Percentiles rank a stretch among this genome's conserved stretches.
Evolutionary conservation across 768 basidiomycete genomes (phyloP).

Genomic region (Boletus rex-veris): DNA sequence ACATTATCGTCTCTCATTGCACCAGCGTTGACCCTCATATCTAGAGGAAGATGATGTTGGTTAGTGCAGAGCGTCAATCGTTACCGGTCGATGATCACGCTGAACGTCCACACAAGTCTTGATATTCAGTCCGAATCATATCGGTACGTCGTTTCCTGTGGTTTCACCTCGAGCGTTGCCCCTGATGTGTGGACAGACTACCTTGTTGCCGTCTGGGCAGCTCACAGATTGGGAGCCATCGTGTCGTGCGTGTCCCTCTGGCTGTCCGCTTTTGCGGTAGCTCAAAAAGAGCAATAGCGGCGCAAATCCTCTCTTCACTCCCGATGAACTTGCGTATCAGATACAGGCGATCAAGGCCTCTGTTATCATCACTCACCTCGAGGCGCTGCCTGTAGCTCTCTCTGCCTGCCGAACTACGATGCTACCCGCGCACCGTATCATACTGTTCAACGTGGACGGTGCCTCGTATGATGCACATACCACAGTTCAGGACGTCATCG

Average conservation of each 20-base stretch:
- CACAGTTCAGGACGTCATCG: slow-evolving; percentile 47
- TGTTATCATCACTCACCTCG: slow-evolving; percentile 48
- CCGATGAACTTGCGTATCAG: slow-evolving; percentile 58
- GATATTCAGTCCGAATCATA: slow-evolving; percentile 63
- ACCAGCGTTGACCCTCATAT: not conserved
- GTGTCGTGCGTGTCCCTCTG: slow-evolving; percentile 45
- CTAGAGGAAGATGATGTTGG: slow-evolving; percentile 40
- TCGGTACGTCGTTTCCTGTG: slow-evolving; percentile 40
- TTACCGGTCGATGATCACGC: not conserved
- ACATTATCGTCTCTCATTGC: not conserved
- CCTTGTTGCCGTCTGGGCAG: slow-evolving; percentile 52
- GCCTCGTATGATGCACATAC: slow-evolving; percentile 12
- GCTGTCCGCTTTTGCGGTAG: not conserved
- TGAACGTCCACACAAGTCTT: slow-evolving; percentile 42
- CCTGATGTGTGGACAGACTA: slow-evolving; percentile 39
- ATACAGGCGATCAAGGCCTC: slow-evolving; percentile 45
- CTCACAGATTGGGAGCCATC: slow-evolving; percentile 53
- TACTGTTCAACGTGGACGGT: slow-evolving; percentile 36
- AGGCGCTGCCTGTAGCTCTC: slow-evolving; percentile 40
- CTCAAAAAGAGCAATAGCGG: slow-evolving; percentile 37
- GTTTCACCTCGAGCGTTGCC: not conserved
- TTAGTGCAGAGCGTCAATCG: slow-evolving; percentile 16
- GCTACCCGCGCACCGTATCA: slow-evolving; percentile 42
- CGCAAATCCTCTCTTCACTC: slow-evolving; percentile 58
- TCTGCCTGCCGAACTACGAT: slow-evolving; percentile 42